These are phyloP conservation scores for Ogataea philodendri DNA, from an alignment of 805 yeast species.

Conservation along the genomic window DNA sequence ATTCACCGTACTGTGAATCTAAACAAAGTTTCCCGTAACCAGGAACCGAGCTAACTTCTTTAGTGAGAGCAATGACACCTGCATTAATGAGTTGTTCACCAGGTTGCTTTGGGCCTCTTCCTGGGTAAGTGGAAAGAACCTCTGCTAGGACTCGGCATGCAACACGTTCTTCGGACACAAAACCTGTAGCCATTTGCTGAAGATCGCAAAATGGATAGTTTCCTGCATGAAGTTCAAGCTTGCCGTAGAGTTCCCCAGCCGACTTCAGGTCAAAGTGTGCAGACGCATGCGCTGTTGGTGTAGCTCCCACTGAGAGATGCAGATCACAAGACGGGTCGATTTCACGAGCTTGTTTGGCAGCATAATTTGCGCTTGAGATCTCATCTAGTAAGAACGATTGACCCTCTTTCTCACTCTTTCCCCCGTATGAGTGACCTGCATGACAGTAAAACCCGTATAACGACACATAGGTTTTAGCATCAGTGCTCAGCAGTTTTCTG, in stretches of 20 bases:
- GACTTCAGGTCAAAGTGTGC: slow-evolving; percentile 24
- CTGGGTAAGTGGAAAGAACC: slow-evolving; percentile 57
- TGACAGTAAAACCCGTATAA: slow-evolving; percentile 74
- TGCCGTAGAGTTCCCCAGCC: slow-evolving; percentile 33
- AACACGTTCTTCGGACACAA: slow-evolving; percentile 50
- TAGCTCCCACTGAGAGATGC: slow-evolving; percentile 72
- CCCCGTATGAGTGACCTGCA: slow-evolving; percentile 71
- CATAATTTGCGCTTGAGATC: slow-evolving; percentile 52
- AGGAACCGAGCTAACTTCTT: slow-evolving; percentile 59
- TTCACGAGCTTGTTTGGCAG: slow-evolving; percentile 40
- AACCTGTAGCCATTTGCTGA: slow-evolving; percentile 73
- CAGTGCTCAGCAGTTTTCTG: slow-evolving; percentile 25
- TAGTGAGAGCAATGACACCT: slow-evolving; percentile 67
- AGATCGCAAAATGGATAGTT: slow-evolving; percentile 71
- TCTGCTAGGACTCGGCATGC: slow-evolving; percentile 57
- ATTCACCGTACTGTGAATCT: slow-evolving; percentile 45
- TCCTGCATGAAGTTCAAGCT: slow-evolving; percentile 77
- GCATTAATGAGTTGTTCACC: slow-evolving; percentile 69
- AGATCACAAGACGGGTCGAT: slow-evolving; percentile 40
- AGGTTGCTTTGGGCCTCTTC: slow-evolving; percentile 47
- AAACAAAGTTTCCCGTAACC: slow-evolving; percentile 51
- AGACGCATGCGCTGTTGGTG: slow-evolving; percentile 73
- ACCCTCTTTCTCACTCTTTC: slow-evolving; percentile 46
- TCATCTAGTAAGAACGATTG: slow-evolving; percentile 52
- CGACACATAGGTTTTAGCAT: slow-evolving; percentile 35